Evolutionary conservation across 495 filamentous ascomycete genomes (phyloP), one percentile per base, ranked within the genome.

Genomic region (Podospora pseudocomata): DNA sequence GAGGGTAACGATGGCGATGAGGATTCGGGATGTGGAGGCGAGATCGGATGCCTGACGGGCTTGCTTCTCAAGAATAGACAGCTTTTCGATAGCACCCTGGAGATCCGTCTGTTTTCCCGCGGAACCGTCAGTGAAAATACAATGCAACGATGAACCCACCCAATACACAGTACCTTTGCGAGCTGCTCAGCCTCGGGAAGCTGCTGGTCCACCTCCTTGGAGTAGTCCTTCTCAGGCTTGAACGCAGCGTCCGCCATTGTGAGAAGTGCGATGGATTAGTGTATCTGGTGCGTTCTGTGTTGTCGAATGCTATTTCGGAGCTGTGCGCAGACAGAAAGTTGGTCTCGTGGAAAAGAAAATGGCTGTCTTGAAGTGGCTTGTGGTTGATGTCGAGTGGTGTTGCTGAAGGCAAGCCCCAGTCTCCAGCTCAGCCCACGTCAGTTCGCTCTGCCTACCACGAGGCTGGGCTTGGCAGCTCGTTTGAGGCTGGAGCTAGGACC

Each of bases 11-110:
- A 97, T 94, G 60, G 87, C 83, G 76, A 96, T 82, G 66, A 99
- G 84, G 65, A 96, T 82, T 73, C 94, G 89, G 61, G 93, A 96
- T 70, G 96, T 97, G 16, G 95, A 96, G 56, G 95, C 89, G 61
- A 99, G 88, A 81, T 99, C 95, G 65, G 94, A 96, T 26, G 94
- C 91, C 87, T 99, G 95, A 86, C 95, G 87, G 64, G 95, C 90
- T 82, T 97, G 93, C 81, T 98, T 99, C 86, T 99, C 95, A 73
- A 99, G 82, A 23, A 82, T 80, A 54, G 93, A 84, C 64, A 98
- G 89, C 86, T 96, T 97, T 81, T 99, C 95, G 73, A 99, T 90
- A 70, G 94, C 94, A 39, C 85, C 88, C 77, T 90, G 87, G 68
- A 94, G 83, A 81, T 95, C 91, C 75, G 83, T 88, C 91, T 96